Evolutionary conservation across 2,329 filamentous ascomycete species (phyloP).

Genomic region (Blastomyces silverae): DNA sequence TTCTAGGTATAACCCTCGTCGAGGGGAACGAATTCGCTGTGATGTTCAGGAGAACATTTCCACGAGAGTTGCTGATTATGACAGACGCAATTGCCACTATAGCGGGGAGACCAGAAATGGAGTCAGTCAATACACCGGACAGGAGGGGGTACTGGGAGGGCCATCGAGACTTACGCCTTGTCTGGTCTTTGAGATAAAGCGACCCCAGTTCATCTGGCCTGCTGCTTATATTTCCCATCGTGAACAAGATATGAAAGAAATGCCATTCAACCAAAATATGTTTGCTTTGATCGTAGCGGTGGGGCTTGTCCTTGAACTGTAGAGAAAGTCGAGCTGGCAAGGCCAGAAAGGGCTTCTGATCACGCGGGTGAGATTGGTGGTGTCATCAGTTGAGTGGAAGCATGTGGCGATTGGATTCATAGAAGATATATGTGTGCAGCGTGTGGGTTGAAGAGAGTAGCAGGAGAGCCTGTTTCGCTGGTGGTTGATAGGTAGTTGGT

Average conservation of each 20-base stretch:
- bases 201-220: conserved; percentile 70
- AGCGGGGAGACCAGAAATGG: conserved; percentile 20
- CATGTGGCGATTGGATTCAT: too few species aligned
- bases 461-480: too few species aligned
- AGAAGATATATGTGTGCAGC: too few species aligned
- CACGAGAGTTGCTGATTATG: conserved; percentile 69
- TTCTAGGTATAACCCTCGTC: conserved; percentile 64
- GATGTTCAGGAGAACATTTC: conserved; percentile 69
- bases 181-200: conserved; percentile 85
- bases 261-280: conserved; percentile 11
- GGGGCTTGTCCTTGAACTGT: neutral
- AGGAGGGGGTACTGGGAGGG: conserved; percentile 14
- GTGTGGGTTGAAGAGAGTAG: too few species aligned
- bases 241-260: conserved; percentile 26
- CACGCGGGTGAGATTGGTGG: too few species aligned
- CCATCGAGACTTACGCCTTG: conserved; percentile 60
- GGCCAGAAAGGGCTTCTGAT: too few species aligned
- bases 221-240: conserved; percentile 90
- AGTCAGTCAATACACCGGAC: conserved; percentile 20
- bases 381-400: too few species aligned
- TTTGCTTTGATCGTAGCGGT: neutral
- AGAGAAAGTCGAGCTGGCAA: neutral
- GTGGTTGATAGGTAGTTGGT: too few species aligned
- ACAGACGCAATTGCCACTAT: conserved; percentile 82
- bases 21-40: conserved; percentile 83